Conservation (phyloP, 495 filamentous ascomycete genomes). For the Hypoxylon subgilvum region DNA sequence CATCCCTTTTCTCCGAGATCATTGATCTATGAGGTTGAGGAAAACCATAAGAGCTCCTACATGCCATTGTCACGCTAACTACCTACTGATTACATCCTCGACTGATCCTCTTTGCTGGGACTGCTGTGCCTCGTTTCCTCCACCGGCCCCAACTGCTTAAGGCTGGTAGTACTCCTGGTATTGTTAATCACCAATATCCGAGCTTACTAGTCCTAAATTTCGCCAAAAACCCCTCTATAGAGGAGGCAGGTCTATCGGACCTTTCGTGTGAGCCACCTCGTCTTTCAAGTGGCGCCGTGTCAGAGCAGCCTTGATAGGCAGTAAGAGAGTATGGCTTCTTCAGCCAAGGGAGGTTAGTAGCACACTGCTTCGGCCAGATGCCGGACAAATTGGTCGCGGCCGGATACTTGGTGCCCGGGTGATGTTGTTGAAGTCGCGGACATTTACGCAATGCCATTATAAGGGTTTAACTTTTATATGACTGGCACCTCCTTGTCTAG, state of each 20-base stretch:
- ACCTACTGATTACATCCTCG: background rate
- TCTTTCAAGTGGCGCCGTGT: background rate
- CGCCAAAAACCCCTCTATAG: background rate
- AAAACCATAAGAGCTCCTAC: conserved; percentile 83
- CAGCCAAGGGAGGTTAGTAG: background rate
- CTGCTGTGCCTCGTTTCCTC: background rate
- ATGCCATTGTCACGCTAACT: conserved; percentile 46
- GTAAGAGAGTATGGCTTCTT: background rate
- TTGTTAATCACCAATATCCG: background rate
- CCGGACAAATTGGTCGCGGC: conserved; percentile 8
- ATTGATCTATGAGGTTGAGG: conserved; percentile 81
- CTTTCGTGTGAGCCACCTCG: background rate
- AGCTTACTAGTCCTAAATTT: background rate
- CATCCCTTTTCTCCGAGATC: conserved; percentile 81
- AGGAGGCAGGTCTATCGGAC: conserved; percentile 19
- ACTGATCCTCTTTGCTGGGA: background rate
- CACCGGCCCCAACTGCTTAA: background rate
- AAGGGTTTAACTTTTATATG: background rate
- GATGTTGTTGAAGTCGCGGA: background rate
- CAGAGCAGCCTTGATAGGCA: background rate
- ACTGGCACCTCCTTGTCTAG: no score
- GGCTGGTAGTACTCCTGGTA: background rate
- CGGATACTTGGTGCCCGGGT: background rate
- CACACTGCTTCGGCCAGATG: conserved; percentile 18
- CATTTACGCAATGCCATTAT: conserved; percentile 4